Percentiles rank a stretch among this genome's conserved stretches.
Conservation (phyloP, 2,329 filamentous ascomycete genomes). For the Penicillium sp. region DNA sequence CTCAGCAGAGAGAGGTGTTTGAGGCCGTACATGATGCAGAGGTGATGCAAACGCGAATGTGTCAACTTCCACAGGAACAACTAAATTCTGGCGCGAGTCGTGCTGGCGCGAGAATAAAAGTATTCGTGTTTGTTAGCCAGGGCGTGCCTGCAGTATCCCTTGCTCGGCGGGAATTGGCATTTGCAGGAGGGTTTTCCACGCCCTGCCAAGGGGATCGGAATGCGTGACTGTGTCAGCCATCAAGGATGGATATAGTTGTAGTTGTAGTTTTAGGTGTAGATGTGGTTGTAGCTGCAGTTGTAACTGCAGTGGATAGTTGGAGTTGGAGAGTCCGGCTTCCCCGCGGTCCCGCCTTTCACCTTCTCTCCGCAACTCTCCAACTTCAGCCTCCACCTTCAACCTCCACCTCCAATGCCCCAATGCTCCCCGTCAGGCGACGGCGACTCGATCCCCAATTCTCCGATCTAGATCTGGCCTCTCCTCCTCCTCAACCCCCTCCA, state of each 20-base stretch:
- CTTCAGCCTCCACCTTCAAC: background rate
- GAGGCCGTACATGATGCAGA: slow-evolving; percentile 24
- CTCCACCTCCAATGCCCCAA: slow-evolving; percentile 4
- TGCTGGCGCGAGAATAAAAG: too few relatives aligned
- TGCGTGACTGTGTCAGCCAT: too few relatives aligned
- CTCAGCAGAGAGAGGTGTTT: slow-evolving; percentile 26
- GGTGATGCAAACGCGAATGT: background rate
- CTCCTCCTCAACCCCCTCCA: slow-evolving; percentile 5
- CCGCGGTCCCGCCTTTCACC: background rate
- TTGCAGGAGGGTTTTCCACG: background rate
- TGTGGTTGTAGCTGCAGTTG: too few relatives aligned
- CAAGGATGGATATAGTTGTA: too few relatives aligned
- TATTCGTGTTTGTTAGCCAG: background rate
- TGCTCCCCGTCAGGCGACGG: slow-evolving; percentile 11
- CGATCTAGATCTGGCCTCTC: background rate
- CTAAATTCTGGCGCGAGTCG: background rate
- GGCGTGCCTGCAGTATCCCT: background rate
- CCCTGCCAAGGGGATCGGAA: slow-evolving; percentile 4
- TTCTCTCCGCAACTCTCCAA: slow-evolving; percentile 2
- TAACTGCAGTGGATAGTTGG: too few relatives aligned
- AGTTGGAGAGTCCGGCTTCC: background rate
- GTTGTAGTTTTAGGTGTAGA: too few relatives aligned
- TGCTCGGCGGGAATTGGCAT: background rate
- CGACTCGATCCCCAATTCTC: slow-evolving; percentile 10
- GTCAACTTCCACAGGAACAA: background rate